Base-by-base conservation (phyloP, 805 yeast species). In the Teunomyces kruisii region DNA sequence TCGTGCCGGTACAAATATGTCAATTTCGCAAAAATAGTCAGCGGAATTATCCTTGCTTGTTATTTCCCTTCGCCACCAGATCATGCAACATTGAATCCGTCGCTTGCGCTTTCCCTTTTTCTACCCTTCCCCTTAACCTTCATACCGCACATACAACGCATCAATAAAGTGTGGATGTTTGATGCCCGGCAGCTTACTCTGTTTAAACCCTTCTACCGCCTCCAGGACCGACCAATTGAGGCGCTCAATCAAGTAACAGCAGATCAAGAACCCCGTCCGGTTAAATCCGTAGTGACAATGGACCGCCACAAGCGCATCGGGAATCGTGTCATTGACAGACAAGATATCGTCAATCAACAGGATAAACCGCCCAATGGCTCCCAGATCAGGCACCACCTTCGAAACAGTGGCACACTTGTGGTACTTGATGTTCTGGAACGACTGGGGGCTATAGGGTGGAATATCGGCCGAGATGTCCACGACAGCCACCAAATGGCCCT, bases 241-340 rank as follows among this genome's bases (percentile, higher is more conserved):
- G 42, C 65, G 67, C 55, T 84, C 88, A 17, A 86, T 73, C 55
- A 86, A 65, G 57, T 81, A 86, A 55, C 86, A 79, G 57, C 88
- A 82, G 14, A 86, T 79, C 41, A 86, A 70, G 54, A 80, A 86
- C 2, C 94, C 92, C 0, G 92, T 86, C 45, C 92, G 68, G 59
- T 86, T 86, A 64, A 85, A 87, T 5, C 92, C 94, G 57, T 86
- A 86, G 59, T 86, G 94, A 58, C 94, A 86, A 61, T 86, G 94
- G 6, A 86, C 85, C 0, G 78, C 88, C 6, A 84, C 65, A 19
- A 72, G 62, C 4, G 78, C 78, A 16, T 38, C 28, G 13, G 53
- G 44, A 15, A 52, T 52, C 13, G 45, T 52, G 4, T 48, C 47
- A 17, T 57, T 61, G 6, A 51, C 48, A 2, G 51, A 16, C 22